Percentiles rank a stretch among this genome's conserved stretches.
Evolutionary conservation across 2,329 filamentous ascomycete genomes (phyloP).

Genomic region (Phoma herbarum): DNA sequence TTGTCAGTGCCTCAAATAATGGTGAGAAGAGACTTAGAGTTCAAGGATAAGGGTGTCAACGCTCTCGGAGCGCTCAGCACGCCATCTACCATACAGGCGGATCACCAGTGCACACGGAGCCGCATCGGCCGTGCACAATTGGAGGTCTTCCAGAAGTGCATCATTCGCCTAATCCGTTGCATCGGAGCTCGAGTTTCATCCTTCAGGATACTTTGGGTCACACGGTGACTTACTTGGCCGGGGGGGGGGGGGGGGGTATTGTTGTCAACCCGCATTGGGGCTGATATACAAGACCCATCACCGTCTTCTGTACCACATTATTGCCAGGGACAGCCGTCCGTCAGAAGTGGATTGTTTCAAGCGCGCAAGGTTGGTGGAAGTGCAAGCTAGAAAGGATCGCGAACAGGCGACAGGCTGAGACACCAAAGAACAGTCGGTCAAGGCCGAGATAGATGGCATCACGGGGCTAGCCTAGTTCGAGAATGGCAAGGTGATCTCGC

Average conservation of each 20-base stretch:
- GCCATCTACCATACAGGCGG: background rate
- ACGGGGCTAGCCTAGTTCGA: background rate
- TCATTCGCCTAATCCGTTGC: background rate
- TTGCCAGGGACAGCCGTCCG: background rate
- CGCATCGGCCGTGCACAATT: background rate
- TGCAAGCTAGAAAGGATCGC: background rate
- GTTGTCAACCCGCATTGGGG: constrained; percentile 2
- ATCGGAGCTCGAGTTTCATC: background rate
- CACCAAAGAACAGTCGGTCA: background rate
- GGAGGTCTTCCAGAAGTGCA: background rate
- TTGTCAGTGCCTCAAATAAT: constrained; percentile 2
- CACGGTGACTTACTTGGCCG: background rate
- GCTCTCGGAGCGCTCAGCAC: background rate
- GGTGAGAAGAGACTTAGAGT: background rate
- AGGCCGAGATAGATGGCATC: background rate
- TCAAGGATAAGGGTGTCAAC: background rate
- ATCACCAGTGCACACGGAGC: background rate
- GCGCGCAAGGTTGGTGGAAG: background rate
- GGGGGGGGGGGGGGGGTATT: background rate
- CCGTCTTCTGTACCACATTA: background rate
- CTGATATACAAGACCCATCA: constrained; percentile 2
- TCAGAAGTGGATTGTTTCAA: background rate
- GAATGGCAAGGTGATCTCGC: background rate
- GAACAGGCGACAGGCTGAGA: background rate
- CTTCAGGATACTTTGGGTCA: background rate